Evolutionary conservation across 805 yeast species (phyloP).

Genomic region (Saccharomyces eubayanus): DNA sequence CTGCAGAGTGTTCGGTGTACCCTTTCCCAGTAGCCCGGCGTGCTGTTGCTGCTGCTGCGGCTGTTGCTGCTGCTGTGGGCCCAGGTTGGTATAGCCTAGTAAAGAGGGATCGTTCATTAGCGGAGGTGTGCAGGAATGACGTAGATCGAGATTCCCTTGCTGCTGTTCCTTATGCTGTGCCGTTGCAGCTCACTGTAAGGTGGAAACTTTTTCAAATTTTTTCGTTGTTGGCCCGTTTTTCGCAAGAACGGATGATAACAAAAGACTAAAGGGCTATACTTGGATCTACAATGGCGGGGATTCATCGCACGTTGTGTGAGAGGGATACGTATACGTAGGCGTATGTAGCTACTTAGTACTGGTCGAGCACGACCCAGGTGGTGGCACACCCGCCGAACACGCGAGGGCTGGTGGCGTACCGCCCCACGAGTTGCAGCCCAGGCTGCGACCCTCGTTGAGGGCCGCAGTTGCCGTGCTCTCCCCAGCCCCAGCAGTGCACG

Average conservation of each 20-base stretch:
- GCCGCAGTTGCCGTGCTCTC: slow-evolving; percentile 97
- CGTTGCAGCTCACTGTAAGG: neutral
- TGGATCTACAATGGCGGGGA: neutral
- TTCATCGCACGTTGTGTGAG: neutral
- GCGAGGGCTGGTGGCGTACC: slow-evolving; percentile 8
- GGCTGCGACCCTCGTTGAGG: slow-evolving; percentile 5
- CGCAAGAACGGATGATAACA: neutral
- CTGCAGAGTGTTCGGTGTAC: slow-evolving; percentile 8
- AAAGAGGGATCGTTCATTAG: slow-evolving; percentile 23
- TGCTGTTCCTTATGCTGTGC: neutral
- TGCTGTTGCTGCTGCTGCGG: slow-evolving; percentile 9
- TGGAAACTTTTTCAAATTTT: neutral
- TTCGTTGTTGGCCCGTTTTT: neutral
- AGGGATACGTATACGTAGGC: neutral
- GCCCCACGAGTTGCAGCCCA: slow-evolving; percentile 3
- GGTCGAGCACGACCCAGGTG: slow-evolving; percentile 27
- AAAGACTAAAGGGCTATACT: neutral
- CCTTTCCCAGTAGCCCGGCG: slow-evolving; percentile 7
- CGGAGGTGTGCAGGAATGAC: neutral
- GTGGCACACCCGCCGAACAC: slow-evolving; percentile 27
- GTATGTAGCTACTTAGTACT: slow-evolving; percentile 17
- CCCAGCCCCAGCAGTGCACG: slow-evolving; percentile 93
- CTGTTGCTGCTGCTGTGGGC: slow-evolving; percentile 6
- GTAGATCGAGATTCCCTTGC: neutral
- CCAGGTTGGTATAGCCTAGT: slow-evolving; percentile 21